Evolutionary conservation across 73 alveolate species (phyloP).

Genomic region (Halteria grandinella): DNA sequence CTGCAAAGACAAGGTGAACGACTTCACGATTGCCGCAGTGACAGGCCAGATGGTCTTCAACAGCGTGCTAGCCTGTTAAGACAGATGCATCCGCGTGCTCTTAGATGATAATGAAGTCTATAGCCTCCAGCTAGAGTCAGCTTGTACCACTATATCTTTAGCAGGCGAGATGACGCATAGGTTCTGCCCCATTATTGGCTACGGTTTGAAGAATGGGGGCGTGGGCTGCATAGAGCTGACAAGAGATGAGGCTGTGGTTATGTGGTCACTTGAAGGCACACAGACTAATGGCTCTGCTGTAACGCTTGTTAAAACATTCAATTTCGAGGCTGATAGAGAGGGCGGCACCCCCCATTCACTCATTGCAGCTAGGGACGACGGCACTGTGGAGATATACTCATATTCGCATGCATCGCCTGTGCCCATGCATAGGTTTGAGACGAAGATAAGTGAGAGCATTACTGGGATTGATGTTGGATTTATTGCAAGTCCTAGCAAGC

Average conservation of each 20-base stretch:
- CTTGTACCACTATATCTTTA: slow-evolving; percentile 23
- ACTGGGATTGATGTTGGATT: slow-evolving; percentile 66
- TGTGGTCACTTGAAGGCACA: slow-evolving; percentile 61
- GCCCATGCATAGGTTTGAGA: slow-evolving; percentile 44
- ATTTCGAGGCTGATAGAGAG: slow-evolving; percentile 20
- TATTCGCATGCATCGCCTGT: slow-evolving; percentile 31
- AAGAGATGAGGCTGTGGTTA: slow-evolving; percentile 65
- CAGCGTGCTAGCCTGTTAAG: slow-evolving; percentile 66
- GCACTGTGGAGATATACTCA: slow-evolving; percentile 56
- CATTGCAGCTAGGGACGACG: slow-evolving; percentile 64
- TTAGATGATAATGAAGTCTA: slow-evolving; percentile 43
- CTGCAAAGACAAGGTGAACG: slow-evolving; percentile 63
- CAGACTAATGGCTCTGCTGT: slow-evolving; percentile 54
- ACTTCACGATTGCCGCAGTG: slow-evolving; percentile 57
- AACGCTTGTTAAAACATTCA: slow-evolving; percentile 17
- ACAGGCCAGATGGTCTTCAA: slow-evolving; percentile 53
- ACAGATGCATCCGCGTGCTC: slow-evolving; percentile 53
- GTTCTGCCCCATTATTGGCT: slow-evolving; percentile 53
- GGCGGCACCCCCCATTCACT: slow-evolving; percentile 36
- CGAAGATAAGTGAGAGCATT: slow-evolving; percentile 55
- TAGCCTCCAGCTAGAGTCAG: slow-evolving; percentile 40
- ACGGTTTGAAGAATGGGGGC: slow-evolving; percentile 71
- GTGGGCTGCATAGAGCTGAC: slow-evolving; percentile 61
- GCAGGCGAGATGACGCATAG: slow-evolving; percentile 31
- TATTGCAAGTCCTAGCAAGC: slow-evolving; percentile 23